These are phyloP conservation scores for Huntiella omanensis DNA, from an alignment of 2,329 filamentous ascomycete genomes.

Conservation along the genomic window DNA sequence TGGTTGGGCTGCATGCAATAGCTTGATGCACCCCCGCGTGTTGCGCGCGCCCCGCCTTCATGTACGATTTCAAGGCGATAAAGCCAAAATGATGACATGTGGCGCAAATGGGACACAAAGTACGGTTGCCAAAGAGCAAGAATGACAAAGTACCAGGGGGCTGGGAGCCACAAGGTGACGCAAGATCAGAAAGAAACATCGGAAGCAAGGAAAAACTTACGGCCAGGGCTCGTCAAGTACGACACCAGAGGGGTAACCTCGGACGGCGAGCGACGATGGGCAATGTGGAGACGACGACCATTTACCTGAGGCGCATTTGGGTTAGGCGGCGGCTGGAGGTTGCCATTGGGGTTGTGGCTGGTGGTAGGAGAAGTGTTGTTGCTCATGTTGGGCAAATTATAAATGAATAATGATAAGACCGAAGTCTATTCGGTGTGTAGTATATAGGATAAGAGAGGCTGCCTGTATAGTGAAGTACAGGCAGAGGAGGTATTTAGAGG, in stretches of 20 bases:
- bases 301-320: slow-evolving; percentile 44
- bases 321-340: neutral
- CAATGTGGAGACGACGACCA: slow-evolving; percentile 87
- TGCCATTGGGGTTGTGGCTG: slow-evolving; percentile 26
- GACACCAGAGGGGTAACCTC: slow-evolving; percentile 96
- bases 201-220: slow-evolving; percentile 27
- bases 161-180: too few species aligned
- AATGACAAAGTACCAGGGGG: neutral
- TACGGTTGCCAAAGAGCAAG: neutral
- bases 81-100: too few species aligned
- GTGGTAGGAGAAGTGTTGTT: slow-evolving; percentile 36
- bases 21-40: too few species aligned
- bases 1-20: too few species aligned
- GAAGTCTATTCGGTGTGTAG: too few species aligned
- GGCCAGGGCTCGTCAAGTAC: slow-evolving; percentile 53
- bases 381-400: neutral
- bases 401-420: neutral
- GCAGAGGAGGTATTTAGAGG: neutral
- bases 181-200: too few species aligned
- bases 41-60: too few species aligned
- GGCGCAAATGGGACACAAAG: too few species aligned
- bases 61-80: too few species aligned
- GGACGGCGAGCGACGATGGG: slow-evolving; percentile 88
- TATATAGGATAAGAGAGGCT: neutral
- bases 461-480: neutral